Evolutionary conservation across 1,284 basidiomycete species (phyloP).

Genomic region (Marasmius tenuissimus): DNA sequence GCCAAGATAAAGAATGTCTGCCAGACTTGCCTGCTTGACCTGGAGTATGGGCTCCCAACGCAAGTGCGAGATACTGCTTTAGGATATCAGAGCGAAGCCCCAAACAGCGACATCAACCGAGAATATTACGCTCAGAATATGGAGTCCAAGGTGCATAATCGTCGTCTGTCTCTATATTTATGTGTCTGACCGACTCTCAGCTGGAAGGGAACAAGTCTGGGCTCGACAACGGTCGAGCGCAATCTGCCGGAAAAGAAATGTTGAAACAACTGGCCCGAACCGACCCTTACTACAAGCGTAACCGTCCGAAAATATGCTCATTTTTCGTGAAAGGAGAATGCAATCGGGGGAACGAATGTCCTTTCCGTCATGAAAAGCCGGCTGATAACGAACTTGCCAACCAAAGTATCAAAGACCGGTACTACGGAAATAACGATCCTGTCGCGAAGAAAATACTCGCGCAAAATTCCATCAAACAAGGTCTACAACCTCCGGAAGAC

Average conservation of each 20-base stretch:
- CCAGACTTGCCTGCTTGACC: conserved; percentile 95
- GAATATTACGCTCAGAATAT: conserved; percentile 98
- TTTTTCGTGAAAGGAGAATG: conserved; percentile 97
- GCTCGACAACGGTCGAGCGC: conserved; percentile 68
- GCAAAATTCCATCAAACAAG: conserved; percentile 72
- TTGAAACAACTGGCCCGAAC: conserved; percentile 91
- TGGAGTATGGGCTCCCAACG: conserved; percentile 94
- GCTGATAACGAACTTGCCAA: conserved; percentile 81
- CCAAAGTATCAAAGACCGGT: conserved; percentile 92
- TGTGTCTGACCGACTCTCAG: conserved; percentile 32
- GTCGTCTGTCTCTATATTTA: not conserved
- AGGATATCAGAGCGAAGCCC: conserved; percentile 84
- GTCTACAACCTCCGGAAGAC: conserved; percentile 90
- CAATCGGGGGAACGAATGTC: conserved; percentile 88
- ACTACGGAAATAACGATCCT: conserved; percentile 88
- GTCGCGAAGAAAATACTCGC: conserved; percentile 87
- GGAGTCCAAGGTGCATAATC: conserved; percentile 73
- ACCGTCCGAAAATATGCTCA: conserved; percentile 91
- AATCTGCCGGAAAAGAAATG: conserved; percentile 90
- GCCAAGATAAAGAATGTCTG: conserved; percentile 99
- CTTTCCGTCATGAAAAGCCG: conserved; percentile 92
- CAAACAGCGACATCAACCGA: conserved; percentile 94
- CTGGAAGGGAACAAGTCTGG: conserved; percentile 68
- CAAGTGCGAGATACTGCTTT: conserved; percentile 97
- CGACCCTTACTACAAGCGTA: conserved; percentile 96